Base-by-base conservation (phyloP, 306 rosid species). In the Begonia masoniana region DNA sequence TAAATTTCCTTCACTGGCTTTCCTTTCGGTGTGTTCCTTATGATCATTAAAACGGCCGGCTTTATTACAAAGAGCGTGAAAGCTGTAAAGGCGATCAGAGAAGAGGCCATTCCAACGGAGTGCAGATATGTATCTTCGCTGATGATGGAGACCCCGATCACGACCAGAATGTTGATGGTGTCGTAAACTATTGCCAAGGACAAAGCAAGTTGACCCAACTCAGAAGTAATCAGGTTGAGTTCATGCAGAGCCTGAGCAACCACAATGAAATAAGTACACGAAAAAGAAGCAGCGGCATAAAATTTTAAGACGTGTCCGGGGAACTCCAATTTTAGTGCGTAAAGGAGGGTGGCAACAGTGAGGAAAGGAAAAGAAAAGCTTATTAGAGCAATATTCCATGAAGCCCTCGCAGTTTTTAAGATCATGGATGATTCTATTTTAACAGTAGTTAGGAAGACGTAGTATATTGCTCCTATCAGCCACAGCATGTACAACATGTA, bases 191-290 rank as follows among this genome's bases (percentile, higher is more conserved):
- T 21, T 2, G 84, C 59, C 1, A 31, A 58, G 5, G 94, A 63
- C 19, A 78, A 55, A 1, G 94, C 65, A 41, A 72, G 13, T 41
- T 74, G 47, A 0, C 94, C 96, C 0, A 80, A 52, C n/a, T 87
- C 89, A 0, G 96, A 83, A 55, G 78, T 83, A 7, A 87, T 42
- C 43, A 83, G 94, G 56, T 87, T 87, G 45, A 78, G 69, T 63
- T 87, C 96, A 58, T 64, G 55, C 0, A 87, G 78, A 11, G 73
- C 13, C 17, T 50, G 56, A 63, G 61, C 71, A 8, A 87, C 43
- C 2, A 63, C 64, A 0, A 75, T 84, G 57, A 81, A 87, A 10
- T 78, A 35, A 0, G 82, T 68, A 43, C 65, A 64, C 10, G 78
- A 79, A 5, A 83, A 4, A 47, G 68, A 56, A 4, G 68, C 48